Percentiles rank a stretch among this genome's conserved stretches.
Evolutionary conservation across 2,329 filamentous ascomycete genomes (phyloP).

Genomic region (Aspergillus caelatus): DNA sequence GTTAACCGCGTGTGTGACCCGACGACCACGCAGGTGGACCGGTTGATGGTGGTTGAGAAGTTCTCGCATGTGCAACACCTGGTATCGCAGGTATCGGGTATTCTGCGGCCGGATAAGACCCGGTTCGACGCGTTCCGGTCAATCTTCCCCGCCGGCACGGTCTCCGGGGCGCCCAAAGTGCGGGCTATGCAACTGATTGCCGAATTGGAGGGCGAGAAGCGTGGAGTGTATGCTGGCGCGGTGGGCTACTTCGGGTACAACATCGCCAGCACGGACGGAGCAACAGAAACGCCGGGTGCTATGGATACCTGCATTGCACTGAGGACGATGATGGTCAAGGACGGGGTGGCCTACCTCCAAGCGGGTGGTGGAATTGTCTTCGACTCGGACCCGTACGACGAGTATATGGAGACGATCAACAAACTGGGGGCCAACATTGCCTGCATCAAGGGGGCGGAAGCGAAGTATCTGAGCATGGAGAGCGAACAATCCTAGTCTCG

Average conservation of each 20-base stretch:
- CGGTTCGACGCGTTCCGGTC: conserved; percentile 94
- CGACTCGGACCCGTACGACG: conserved; percentile 86
- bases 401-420: conserved; percentile 96
- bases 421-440: conserved; percentile 89
- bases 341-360: conserved; percentile 88
- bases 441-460: conserved; percentile 83
- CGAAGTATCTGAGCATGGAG: conserved; percentile 58
- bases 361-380: conserved; percentile 87
- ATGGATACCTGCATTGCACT: conserved; percentile 89
- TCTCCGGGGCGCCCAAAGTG: conserved; percentile 94
- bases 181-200: conserved; percentile 96
- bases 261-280: conserved; percentile 66
- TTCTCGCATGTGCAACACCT: conserved; percentile 98
- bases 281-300: conserved; percentile 68
- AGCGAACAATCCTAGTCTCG: conserved; percentile 21
- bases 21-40: conserved; percentile 83
- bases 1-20: conserved; percentile 95
- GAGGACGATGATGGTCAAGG: conserved; percentile 92
- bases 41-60: conserved; percentile 89
- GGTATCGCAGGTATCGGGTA: conserved; percentile 90
- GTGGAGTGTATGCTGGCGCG: conserved; percentile 92
- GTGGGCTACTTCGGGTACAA: conserved; percentile 96
- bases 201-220: conserved; percentile 90
- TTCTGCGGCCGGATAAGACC: conserved; percentile 80
- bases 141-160: conserved; percentile 96